Evolutionary conservation across 257 asterid species (phyloP).

Genomic region (Henckelia pumila): DNA sequence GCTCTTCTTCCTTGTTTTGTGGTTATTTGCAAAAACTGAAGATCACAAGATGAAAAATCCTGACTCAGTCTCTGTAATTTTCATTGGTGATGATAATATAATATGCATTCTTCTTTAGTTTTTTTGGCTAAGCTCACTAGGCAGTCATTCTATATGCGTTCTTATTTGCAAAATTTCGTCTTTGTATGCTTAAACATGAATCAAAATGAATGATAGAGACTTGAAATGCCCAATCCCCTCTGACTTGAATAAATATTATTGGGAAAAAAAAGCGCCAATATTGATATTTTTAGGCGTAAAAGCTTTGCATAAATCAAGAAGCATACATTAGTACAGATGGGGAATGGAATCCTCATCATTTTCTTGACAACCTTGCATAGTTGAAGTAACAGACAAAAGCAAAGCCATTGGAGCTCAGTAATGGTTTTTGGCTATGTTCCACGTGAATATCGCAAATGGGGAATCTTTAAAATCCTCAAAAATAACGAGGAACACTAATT

Average conservation of each 20-base stretch:
- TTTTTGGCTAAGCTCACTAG: not conserved
- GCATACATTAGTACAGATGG: too few species aligned
- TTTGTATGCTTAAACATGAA: not conserved
- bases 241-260: too few species aligned
- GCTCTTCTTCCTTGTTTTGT: slow-evolving; percentile 94
- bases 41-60: not conserved
- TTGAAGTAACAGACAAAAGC: not conserved
- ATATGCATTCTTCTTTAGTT: not conserved
- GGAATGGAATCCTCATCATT: not conserved
- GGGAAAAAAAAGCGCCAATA: not conserved
- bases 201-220: not conserved
- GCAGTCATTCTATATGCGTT: not conserved
- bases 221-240: not conserved
- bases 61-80: not conserved
- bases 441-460: slow-evolving; percentile 7
- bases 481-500: not conserved
- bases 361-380: not conserved
- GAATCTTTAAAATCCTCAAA: slow-evolving; percentile 6
- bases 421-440: not conserved
- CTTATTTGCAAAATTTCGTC: too few species aligned
- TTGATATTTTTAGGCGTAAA: too few species aligned
- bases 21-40: slow-evolving; percentile 66
- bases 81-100: not conserved
- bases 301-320: not conserved
- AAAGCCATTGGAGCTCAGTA: not conserved